These are phyloP conservation scores for Ajuga chamaepitys DNA, from an alignment of 257 asterid species.

Conservation along the genomic window DNA sequence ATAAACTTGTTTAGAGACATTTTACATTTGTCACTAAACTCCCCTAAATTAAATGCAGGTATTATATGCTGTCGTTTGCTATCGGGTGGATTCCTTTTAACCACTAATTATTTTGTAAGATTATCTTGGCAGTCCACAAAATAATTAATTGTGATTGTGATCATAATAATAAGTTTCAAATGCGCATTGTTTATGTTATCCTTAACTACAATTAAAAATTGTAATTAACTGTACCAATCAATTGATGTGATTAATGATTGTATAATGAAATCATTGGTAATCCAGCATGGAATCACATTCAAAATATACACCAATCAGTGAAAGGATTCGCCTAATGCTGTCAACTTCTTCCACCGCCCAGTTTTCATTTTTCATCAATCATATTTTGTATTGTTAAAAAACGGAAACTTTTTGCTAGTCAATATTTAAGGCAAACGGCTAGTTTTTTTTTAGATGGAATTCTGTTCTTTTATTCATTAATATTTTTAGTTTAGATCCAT, in stretches of 20 bases:
- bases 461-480: too few species aligned
- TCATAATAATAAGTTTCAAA: not conserved
- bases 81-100: not conserved
- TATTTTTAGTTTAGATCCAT: too few species aligned
- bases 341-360: constrained; percentile 9
- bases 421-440: too few species aligned
- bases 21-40: too few species aligned
- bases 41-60: too few species aligned
- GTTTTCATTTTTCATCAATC: not conserved
- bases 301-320: not conserved
- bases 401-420: too few species aligned
- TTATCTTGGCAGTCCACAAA: not conserved
- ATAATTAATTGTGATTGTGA: not conserved
- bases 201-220: not conserved
- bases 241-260: not conserved
- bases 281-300: constrained; percentile 15
- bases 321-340: not conserved
- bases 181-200: constrained; percentile 3
- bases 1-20: too few species aligned
- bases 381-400: too few species aligned
- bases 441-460: too few species aligned
- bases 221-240: not conserved
- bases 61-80: too few species aligned
- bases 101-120: not conserved
- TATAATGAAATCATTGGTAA: constrained; percentile 4